phyloP scores from a whole-genome alignment of 176 grass and related monocot genomes.

The Cocos nucifera region DNA sequence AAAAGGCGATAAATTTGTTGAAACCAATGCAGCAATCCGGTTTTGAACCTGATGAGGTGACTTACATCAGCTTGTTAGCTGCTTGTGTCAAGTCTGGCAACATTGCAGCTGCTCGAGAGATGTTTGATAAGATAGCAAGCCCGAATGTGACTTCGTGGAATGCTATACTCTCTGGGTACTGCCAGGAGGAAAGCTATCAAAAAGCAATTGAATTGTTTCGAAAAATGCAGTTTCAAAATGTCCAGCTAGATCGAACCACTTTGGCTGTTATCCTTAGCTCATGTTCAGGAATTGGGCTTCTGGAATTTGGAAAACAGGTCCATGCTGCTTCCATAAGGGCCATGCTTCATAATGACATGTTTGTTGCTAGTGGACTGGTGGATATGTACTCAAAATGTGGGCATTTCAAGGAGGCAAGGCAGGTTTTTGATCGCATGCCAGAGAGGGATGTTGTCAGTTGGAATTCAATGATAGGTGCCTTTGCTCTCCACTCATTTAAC shows the following conservation, averaged over 20 bases:
- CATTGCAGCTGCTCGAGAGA: slow-evolving; percentile 41
- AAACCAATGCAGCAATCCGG: slow-evolving; percentile 60
- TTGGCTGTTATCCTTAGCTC: slow-evolving; percentile 69
- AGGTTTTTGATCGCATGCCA: slow-evolving; percentile 48
- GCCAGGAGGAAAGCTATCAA: slow-evolving; percentile 54
- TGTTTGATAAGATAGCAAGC: slow-evolving; percentile 64
- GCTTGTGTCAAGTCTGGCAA: slow-evolving; percentile 46
- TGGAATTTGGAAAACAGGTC: slow-evolving; percentile 49
- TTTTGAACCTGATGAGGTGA: slow-evolving; percentile 64
- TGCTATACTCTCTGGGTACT: slow-evolving; percentile 71
- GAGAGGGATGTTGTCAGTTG: slow-evolving; percentile 74
- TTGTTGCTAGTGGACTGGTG: slow-evolving; percentile 67
- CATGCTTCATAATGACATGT: slow-evolving; percentile 52
- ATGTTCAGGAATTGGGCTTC: slow-evolving; percentile 45
- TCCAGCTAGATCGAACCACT: slow-evolving; percentile 56
- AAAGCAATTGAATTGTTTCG: slow-evolving; percentile 53
- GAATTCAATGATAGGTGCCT: slow-evolving; percentile 82
- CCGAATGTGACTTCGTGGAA: slow-evolving; percentile 65
- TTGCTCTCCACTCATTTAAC: slow-evolving; percentile 55
- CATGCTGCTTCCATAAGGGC: slow-evolving; percentile 67
- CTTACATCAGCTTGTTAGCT: slow-evolving; percentile 70
- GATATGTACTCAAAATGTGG: slow-evolving; percentile 85
- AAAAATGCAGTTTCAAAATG: slow-evolving; percentile 62
- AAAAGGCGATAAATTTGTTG: slow-evolving; percentile 38
- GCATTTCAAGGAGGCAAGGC: slow-evolving; percentile 35